phyloP scores from a whole-genome alignment of 805 yeast genomes.

The Isabelozyma pseudorhagii region DNA sequence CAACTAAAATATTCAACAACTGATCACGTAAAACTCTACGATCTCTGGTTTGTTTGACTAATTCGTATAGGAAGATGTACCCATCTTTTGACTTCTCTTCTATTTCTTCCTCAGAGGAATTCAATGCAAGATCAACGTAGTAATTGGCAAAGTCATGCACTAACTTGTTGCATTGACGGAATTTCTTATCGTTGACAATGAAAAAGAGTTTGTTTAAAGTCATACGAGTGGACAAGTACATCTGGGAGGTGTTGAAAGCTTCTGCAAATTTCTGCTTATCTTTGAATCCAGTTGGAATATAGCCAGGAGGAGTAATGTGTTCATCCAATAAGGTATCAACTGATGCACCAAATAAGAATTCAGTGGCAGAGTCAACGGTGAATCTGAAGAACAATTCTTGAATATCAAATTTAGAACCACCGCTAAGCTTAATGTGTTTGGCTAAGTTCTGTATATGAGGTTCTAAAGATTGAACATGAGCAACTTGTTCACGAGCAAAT shows the following conservation, averaged over 20 bases:
- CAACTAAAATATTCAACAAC: conserved; percentile 47
- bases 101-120: conserved; percentile 25
- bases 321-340: conserved; percentile 30
- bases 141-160: conserved; percentile 31
- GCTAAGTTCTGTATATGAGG: conserved; percentile 37
- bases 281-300: conserved; percentile 14
- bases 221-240: conserved; percentile 25
- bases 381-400: conserved; percentile 37
- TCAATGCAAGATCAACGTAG: conserved; percentile 38
- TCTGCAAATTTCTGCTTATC: conserved; percentile 32
- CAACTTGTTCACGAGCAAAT: conserved; percentile 41
- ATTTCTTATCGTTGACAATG: conserved; percentile 18
- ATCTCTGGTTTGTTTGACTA: conserved; percentile 47
- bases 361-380: conserved; percentile 41
- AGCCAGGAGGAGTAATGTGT: conserved; percentile 8
- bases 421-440: conserved; percentile 22
- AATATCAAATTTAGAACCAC: conserved; percentile 30
- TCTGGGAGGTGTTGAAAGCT: conserved; percentile 33
- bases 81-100: conserved; percentile 30
- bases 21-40: conserved; percentile 48
- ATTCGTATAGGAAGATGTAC: conserved; percentile 46
- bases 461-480: conserved; percentile 37
- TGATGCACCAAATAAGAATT: conserved; percentile 40
- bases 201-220: conserved; percentile 22
- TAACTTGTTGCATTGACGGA: conserved; percentile 17